Evolutionary conservation across 2,329 filamentous ascomycete species (phyloP), one percentile per base, ranked within the genome.

Genomic region (Arthrobotrys megalospora): DNA sequence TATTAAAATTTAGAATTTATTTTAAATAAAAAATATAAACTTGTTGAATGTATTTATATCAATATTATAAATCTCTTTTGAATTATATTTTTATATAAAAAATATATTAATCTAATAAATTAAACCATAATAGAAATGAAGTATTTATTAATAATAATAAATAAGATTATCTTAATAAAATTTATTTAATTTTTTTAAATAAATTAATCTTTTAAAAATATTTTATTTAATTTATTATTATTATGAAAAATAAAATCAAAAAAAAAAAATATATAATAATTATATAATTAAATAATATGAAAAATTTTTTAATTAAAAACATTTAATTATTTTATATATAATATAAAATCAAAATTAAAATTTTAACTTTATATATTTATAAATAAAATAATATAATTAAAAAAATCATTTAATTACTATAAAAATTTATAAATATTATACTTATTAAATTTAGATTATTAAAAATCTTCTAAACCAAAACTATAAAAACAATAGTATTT

Each of bases 201-300:
- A 64, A 41, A 36, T 6, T 52, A 16, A 41, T 6, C 45, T 45
- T 41, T 45, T 52, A 64, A 64, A 45, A 6, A 8, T 64, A 24
- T 8, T 41, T 45, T 45, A 12, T 6, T 52, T 36, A 4, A 45
- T 52, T 41, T 45, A 24, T 45, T 36, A 64, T n/a, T 16, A 24
- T 41, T 64, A 6, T 41, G 6, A 41, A 45, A 45, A n/a, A n/a
- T n/a, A n/a, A n/a, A n/a, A n/a, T n/a, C n/a, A n/a, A n/a, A n/a
- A n/a, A n/a, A n/a, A n/a, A n/a, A 45, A 12, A n/a, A 45, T 6
- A 41, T 36, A 6, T 12, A 24, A 19, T 52, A 41, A 14, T 24
- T n/a, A 41, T n/a, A n/a, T n/a, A 24, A 34, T 45, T 64, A 45
- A n/a, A 45, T 45, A 41, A 41, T 64, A 64, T 64, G 45, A 36